A percentile compares a stretch with the other conserved stretches of the same genome.
Evolutionary conservation across 2,329 filamentous ascomycete genomes (phyloP).

Genomic region (Verticillium dahliae): DNA sequence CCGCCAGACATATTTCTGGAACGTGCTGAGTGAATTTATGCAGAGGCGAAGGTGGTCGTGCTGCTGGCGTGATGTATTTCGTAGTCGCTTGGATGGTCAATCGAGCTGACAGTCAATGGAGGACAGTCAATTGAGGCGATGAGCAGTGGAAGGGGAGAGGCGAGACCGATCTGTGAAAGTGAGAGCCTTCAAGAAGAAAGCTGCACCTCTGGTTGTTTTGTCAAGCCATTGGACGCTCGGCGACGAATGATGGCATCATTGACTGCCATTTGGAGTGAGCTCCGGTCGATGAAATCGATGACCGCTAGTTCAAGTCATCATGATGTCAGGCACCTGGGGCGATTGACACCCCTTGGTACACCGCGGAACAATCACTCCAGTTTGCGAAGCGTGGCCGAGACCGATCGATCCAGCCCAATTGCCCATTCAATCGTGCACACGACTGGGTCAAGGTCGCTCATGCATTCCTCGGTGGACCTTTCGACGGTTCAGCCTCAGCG

Average conservation of each 20-base stretch:
- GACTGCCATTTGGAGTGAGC: not conserved
- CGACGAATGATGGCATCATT: constrained; percentile 12
- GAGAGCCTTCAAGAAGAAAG: no score
- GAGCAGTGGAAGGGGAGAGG: not conserved
- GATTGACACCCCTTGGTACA: not conserved
- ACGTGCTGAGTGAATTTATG: not conserved
- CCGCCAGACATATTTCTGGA: constrained; percentile 2
- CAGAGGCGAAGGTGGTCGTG: not conserved
- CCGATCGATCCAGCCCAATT: not conserved
- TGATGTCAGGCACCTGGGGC: constrained; percentile 9
- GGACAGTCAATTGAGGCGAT: no score
- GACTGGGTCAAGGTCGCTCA: not conserved
- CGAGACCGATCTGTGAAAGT: not conserved
- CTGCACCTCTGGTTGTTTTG: not conserved
- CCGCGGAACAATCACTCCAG: not conserved
- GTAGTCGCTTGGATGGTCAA: not conserved
- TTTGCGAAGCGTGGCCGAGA: not conserved
- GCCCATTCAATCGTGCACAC: not conserved
- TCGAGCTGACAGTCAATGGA: no score
- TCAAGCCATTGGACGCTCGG: not conserved
- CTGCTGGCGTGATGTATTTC: not conserved
- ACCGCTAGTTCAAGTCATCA: constrained; percentile 7
- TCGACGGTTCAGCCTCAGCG: not conserved
- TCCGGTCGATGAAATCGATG: constrained; percentile 8
- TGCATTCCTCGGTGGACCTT: not conserved